Evolutionary conservation across 1,284 basidiomycete genomes (phyloP).

Genomic region (Trichosporon ovoides): DNA sequence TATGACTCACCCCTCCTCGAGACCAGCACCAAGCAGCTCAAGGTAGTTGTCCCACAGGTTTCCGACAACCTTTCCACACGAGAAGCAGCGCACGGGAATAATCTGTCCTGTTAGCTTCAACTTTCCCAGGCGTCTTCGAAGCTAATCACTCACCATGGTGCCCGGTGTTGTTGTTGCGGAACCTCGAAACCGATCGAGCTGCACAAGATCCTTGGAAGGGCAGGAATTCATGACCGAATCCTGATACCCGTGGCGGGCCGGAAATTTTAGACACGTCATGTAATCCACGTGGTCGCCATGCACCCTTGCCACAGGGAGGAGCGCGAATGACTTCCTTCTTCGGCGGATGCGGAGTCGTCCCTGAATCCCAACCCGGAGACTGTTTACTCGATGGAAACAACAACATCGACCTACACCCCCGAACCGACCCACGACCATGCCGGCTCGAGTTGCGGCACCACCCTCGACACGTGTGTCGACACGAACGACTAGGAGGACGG

Average conservation of each 20-base stretch:
- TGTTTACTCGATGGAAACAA: slow-evolving; percentile 6
- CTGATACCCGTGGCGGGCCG: not conserved
- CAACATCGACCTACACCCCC: not conserved
- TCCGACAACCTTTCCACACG: slow-evolving; percentile 87
- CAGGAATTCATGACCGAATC: too few relatives aligned
- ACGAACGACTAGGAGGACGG: not conserved
- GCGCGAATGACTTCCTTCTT: not conserved
- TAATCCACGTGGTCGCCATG: not conserved
- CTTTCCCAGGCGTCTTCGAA: too few relatives aligned
- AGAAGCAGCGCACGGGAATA: slow-evolving; percentile 58
- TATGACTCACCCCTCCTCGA: slow-evolving; percentile 73
- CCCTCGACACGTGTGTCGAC: not conserved
- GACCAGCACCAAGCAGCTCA: slow-evolving; percentile 67
- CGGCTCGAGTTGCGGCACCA: slow-evolving; percentile 4
- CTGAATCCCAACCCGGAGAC: not conserved
- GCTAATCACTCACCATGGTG: not conserved
- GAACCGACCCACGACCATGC: not conserved
- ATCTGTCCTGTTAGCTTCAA: slow-evolving; percentile 31
- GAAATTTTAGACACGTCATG: not conserved
- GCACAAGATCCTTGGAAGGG: too few relatives aligned
- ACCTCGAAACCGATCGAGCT: not conserved
- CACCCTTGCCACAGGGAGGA: not conserved
- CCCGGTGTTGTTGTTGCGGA: slow-evolving; percentile 4
- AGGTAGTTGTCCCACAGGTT: slow-evolving; percentile 88
- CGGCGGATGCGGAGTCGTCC: not conserved